Evolutionary conservation across 495 filamentous ascomycete species (phyloP).

Genomic region (Penicillium longicatenatum): DNA sequence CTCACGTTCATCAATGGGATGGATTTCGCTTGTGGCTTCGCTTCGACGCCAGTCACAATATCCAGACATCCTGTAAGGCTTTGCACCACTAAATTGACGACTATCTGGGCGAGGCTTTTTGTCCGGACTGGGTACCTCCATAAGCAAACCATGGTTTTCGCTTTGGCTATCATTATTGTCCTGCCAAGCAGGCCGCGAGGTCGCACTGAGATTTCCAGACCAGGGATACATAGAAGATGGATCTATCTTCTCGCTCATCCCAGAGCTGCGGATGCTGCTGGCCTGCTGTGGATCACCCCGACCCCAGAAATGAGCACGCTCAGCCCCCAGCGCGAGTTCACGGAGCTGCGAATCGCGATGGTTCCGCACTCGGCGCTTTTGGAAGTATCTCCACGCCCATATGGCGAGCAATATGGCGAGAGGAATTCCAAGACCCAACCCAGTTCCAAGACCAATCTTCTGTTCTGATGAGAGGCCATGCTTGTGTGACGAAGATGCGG

Average conservation of each 20-base stretch:
- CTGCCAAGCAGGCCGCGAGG: conserved; percentile 27
- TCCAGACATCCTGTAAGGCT: conserved; percentile 27
- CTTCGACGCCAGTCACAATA: conserved; percentile 51
- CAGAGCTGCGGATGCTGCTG: conserved; percentile 41
- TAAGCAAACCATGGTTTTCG: conserved; percentile 57
- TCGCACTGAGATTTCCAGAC: conserved; percentile 36
- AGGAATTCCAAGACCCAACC: conserved; percentile 67
- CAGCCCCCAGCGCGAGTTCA: conserved; percentile 51
- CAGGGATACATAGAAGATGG: conserved; percentile 36
- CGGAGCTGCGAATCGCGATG: conserved; percentile 55
- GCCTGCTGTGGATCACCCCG: conserved; percentile 36
- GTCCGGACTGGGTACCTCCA: conserved; percentile 57
- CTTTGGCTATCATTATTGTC: conserved; percentile 37
- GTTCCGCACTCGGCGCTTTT: conserved; percentile 49
- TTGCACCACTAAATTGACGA: conserved; percentile 15
- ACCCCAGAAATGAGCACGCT: conserved; percentile 47
- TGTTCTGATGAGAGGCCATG: conserved; percentile 38
- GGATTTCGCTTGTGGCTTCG: conserved; percentile 54
- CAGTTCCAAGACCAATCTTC: conserved; percentile 71
- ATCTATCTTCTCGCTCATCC: conserved; percentile 27
- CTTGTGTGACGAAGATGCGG: conserved; percentile 4
- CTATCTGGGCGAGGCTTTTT: conserved; percentile 39
- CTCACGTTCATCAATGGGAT: conserved; percentile 72
- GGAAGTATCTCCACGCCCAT: conserved; percentile 59
- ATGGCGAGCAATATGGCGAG: conserved; percentile 52